These are phyloP conservation scores for Apiospora arundinis DNA, from an alignment of 2,329 filamentous ascomycete genomes.

Conservation along the genomic window DNA sequence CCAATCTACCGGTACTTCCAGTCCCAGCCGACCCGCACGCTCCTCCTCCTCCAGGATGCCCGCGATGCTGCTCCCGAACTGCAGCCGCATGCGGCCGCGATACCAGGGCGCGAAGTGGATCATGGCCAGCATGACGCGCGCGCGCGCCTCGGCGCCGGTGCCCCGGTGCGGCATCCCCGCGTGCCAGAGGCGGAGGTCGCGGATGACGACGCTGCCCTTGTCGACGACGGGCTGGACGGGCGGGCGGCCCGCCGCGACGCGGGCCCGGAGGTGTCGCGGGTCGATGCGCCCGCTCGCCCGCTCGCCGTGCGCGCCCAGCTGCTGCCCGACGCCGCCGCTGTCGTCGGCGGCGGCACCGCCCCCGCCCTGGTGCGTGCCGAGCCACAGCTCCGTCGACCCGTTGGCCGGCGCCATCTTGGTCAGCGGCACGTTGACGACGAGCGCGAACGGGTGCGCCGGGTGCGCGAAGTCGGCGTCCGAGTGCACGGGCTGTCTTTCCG, in stretches of 20 bases:
- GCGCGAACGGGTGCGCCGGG: conserved; percentile 59
- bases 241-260: conserved; percentile 42
- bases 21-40: conserved; percentile 35
- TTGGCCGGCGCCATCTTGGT: conserved; percentile 57
- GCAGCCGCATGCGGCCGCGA: conserved; percentile 61
- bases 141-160: conserved; percentile 42
- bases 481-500: conserved; percentile 61
- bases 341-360: conserved; percentile 22
- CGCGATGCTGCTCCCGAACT: conserved; percentile 57
- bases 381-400: conserved; percentile 65
- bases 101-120: conserved; percentile 67
- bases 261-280: conserved; percentile 45
- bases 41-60: conserved; percentile 47
- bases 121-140: conserved; percentile 62
- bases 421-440: conserved; percentile 61
- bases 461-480: conserved; percentile 65
- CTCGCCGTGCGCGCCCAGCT: conserved; percentile 58
- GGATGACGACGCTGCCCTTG: conserved; percentile 62
- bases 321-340: conserved; percentile 35
- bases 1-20: conserved; percentile 61
- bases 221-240: conserved; percentile 57
- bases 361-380: conserved; percentile 56
- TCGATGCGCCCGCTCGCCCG: conserved; percentile 58
- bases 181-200: conserved; percentile 69
- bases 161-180: conserved; percentile 64